These are phyloP conservation scores for Evansstolkia leycettana DNA, from an alignment of 495 filamentous ascomycete species.

Conservation along the genomic window DNA sequence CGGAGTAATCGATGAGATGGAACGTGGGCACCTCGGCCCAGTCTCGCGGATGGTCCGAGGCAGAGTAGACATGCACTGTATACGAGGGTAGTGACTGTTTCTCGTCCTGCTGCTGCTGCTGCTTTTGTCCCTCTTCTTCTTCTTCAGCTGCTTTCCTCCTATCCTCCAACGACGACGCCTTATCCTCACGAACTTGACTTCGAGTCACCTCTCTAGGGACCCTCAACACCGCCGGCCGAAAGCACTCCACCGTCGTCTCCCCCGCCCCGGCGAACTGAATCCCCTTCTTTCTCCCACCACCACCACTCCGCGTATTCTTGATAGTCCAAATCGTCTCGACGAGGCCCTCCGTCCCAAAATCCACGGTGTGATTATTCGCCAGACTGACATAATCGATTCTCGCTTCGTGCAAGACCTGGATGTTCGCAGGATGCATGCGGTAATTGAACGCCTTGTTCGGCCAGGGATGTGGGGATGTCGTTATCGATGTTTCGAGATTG, in stretches of 20 bases:
- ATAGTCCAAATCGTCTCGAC: slow-evolving; percentile 20
- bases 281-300: background rate
- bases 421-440: slow-evolving; percentile 29
- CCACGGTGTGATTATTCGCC: slow-evolving; percentile 30
- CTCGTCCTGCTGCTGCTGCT: background rate
- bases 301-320: slow-evolving; percentile 7
- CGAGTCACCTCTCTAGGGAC: slow-evolving; percentile 3
- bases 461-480: slow-evolving; percentile 18
- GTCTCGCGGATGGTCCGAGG: slow-evolving; percentile 14
- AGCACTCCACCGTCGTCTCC: slow-evolving; percentile 14
- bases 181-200: background rate
- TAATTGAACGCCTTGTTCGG: slow-evolving; percentile 32
- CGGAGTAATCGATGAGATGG: slow-evolving; percentile 23
- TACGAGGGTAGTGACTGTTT: background rate
- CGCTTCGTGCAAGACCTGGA: slow-evolving; percentile 16
- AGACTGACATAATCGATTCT: slow-evolving; percentile 21
- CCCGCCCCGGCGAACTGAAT: slow-evolving; percentile 19
- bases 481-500: slow-evolving; percentile 32
- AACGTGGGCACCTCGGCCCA: slow-evolving; percentile 14
- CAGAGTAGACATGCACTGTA: slow-evolving; percentile 15
- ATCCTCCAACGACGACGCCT: background rate
- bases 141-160: background rate
- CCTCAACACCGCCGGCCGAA: slow-evolving; percentile 15
- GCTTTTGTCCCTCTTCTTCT: background rate
- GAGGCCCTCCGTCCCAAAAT: slow-evolving; percentile 21